phyloP scores from a whole-genome alignment of 345 rosid genomes.

The Angophora floribunda region DNA sequence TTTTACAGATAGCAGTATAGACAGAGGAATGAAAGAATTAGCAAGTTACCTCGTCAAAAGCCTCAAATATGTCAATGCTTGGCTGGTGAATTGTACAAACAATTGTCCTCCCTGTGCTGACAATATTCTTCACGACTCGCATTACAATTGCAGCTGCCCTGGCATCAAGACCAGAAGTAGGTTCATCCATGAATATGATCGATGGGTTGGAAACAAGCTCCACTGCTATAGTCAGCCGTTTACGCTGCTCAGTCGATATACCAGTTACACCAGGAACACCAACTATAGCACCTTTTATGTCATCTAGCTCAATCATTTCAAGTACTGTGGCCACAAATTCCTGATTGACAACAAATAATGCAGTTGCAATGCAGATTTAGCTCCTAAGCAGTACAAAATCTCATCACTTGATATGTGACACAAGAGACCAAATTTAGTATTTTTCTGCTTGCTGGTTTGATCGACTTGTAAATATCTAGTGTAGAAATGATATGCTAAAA shows the following conservation, averaged over 20 bases:
- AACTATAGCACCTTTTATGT: slow-evolving; percentile 34
- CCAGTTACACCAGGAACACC: slow-evolving; percentile 35
- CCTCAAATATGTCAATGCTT: slow-evolving; percentile 48
- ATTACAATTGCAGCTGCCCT: slow-evolving; percentile 58
- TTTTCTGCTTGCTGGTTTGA: not conserved
- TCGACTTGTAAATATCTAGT: not conserved
- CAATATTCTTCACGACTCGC: slow-evolving; percentile 47
- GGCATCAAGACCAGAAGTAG: slow-evolving; percentile 53
- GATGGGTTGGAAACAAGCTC: slow-evolving; percentile 57
- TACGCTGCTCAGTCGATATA: slow-evolving; percentile 41
- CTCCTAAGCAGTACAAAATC: not conserved
- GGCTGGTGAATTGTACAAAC: slow-evolving; percentile 61
- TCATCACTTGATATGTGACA: not conserved
- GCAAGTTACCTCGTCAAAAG: slow-evolving; percentile 38
- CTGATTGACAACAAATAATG: slow-evolving; percentile 1
- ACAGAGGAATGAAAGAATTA: not conserved
- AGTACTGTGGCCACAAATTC: slow-evolving; percentile 42
- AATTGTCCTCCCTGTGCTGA: slow-evolving; percentile 29
- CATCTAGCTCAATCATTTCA: slow-evolving; percentile 40
- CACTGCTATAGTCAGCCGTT: slow-evolving; percentile 46
- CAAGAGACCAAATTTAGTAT: not conserved
- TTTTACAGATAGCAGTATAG: not conserved
- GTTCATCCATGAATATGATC: slow-evolving; percentile 57
- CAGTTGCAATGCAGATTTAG: not conserved
- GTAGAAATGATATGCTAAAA: not conserved